A percentile compares a stretch with the other conserved stretches of the same genome.
Conservation (phyloP, 1,139 yeast genomes). For the Kodamaea suecica region DNA sequence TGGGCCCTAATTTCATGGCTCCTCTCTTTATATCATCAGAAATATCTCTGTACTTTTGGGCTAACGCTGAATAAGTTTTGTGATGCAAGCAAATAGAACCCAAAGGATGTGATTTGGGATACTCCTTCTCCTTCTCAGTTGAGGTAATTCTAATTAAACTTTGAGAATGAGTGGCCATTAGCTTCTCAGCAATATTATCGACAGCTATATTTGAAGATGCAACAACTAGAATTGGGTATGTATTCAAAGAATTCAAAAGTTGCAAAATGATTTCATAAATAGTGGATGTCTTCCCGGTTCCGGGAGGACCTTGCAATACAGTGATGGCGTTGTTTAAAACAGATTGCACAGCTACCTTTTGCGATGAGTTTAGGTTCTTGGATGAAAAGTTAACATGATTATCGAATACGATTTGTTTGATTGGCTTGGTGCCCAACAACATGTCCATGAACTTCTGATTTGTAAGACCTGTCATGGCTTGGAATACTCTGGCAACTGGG, state of each 20-base stretch:
- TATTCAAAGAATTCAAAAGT: constrained; percentile 50
- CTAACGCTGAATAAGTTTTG: constrained; percentile 50
- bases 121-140: constrained; percentile 58
- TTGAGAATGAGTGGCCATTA: constrained; percentile 47
- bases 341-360: constrained; percentile 64
- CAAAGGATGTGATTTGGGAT: constrained; percentile 52
- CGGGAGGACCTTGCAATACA: constrained; percentile 66
- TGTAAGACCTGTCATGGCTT: constrained; percentile 59
- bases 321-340: constrained; percentile 66
- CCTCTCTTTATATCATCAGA: constrained; percentile 39
- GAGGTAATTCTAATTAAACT: constrained; percentile 61
- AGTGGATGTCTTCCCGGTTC: constrained; percentile 66
- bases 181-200: constrained; percentile 72
- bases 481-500: constrained; percentile 58
- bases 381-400: constrained; percentile 51
- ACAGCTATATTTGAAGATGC: constrained; percentile 78
- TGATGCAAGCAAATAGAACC: constrained; percentile 63
- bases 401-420: constrained; percentile 55
- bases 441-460: constrained; percentile 57
- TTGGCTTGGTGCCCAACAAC: constrained; percentile 59
- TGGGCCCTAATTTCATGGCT: constrained; percentile 33
- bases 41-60: constrained; percentile 41
- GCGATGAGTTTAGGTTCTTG: constrained; percentile 57
- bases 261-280: constrained; percentile 66
- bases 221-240: constrained; percentile 66